Evolutionary conservation across 495 filamentous ascomycete species (phyloP).

Genomic region (Daldinia childiae): DNA sequence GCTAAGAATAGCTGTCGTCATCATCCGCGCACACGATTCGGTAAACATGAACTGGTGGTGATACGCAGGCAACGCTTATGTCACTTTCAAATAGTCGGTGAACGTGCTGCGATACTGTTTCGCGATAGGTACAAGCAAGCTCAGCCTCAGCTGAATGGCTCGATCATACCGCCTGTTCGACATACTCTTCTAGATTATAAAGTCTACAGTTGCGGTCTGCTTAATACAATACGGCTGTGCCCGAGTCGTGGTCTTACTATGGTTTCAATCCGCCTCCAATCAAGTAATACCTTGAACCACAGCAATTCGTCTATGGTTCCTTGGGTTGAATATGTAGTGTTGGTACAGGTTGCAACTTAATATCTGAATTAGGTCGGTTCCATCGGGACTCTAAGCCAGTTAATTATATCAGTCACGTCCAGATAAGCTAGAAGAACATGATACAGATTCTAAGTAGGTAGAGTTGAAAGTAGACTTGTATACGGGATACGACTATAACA

Average conservation of each 20-base stretch:
- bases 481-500: background rate
- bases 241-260: constrained; percentile 8
- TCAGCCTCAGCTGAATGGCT: constrained; percentile 22
- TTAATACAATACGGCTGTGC: constrained; percentile 27
- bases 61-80: constrained; percentile 32
- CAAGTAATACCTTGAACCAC: background rate
- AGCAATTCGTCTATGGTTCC: background rate
- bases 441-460: background rate
- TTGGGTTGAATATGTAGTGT: no score
- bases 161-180: constrained; percentile 28
- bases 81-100: constrained; percentile 40
- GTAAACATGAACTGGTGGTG: constrained; percentile 28
- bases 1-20: constrained; percentile 33
- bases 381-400: background rate
- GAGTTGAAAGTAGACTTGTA: background rate
- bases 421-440: background rate
- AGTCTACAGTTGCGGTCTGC: constrained; percentile 37
- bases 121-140: constrained; percentile 10
- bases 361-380: background rate
- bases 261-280: background rate
- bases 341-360: background rate
- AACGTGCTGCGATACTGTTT: constrained; percentile 2
- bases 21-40: background rate
- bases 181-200: background rate
- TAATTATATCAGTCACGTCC: background rate